Base-by-base conservation (phyloP, 331 rosid genomes). In the Prunus yedoensis region DNA sequence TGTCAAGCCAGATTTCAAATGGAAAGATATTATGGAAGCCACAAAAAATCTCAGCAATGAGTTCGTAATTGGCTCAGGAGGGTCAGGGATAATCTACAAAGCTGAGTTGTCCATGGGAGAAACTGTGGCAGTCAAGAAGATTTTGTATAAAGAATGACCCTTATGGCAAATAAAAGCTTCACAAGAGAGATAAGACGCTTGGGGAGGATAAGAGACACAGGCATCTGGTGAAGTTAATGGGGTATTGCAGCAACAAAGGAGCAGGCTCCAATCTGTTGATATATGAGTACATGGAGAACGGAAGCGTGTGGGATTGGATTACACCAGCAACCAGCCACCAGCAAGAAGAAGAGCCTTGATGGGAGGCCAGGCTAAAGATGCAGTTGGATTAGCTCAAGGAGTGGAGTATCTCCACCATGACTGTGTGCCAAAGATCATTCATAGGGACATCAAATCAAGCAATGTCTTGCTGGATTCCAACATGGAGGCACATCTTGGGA, bases 251-350 rank as follows among this genome's bases (percentile, higher is more conserved):
- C 84, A 88, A 80, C 71, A 87, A 76, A 85, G 90, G 87, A 56
- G 88, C 70, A n/a, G 88, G 89, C 59, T 83, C 86, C 77, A 91
- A 91, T 87, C 82, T 93, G 72, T 58, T 93, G 82, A 87, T 93
- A 60, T 93, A 93, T 60, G 97, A 91, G 70, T 89, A 85, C 79
- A 91, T 93, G 98, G 93, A 81, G 62, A 93, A 93, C n/a, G 97
- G 98, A 63, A 93, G 98, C 58, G 77, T 89, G 4, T 93, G 95
- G 97, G 98, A 91, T 71, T 91, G 97, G 95, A 84, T n/a, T 93
- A 64, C 98, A 93, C 77, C 83, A 82, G 28, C 78, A 82, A 61
- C 88, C 87, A 18, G 58, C 45, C 27, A 82, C 56, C 11, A 59
- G 84, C 59, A 93, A 88, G 86, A 82, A 80, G 78, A 91, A 83